phyloP scores from a whole-genome alignment of 257 asterid species.

The Solanum dulcamara region DNA sequence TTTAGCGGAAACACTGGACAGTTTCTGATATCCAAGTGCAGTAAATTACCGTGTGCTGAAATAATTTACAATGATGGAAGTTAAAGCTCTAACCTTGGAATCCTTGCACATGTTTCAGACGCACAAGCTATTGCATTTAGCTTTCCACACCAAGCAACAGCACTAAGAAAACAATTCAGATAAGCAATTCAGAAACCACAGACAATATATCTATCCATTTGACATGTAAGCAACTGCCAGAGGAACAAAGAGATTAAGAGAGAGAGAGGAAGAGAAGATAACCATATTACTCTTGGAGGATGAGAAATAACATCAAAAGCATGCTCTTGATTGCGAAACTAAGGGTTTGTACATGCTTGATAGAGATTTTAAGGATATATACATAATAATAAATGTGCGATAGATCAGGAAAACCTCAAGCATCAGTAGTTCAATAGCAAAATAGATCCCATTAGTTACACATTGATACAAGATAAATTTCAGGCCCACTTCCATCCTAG shows the following conservation, averaged over 20 bases:
- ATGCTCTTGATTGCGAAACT: not conserved
- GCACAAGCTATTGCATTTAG: slow-evolving; percentile 95
- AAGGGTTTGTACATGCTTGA: not conserved
- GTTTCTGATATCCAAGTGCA: not conserved
- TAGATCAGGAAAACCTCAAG: not conserved
- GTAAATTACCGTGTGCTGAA: not conserved
- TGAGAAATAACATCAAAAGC: not conserved
- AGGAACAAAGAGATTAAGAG: not conserved
- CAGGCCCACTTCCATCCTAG: not conserved
- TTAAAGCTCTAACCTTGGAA: slow-evolving; percentile 60
- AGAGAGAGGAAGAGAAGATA: not conserved
- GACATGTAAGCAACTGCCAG: not conserved
- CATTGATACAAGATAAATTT: not conserved
- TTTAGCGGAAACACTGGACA: not conserved
- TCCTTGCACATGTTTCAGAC: slow-evolving; percentile 96
- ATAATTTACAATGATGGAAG: not conserved
- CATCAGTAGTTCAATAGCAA: not conserved
- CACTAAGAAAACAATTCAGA: slow-evolving; percentile 36
- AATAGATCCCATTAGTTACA: not conserved
- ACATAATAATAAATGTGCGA: not conserved
- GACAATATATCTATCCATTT: not conserved
- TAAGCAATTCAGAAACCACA: not conserved
- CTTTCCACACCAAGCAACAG: slow-evolving; percentile 98
- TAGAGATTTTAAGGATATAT: not conserved
- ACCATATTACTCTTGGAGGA: not conserved